Percentiles rank a stretch among this genome's conserved stretches.
Conservation (phyloP, 768 basidiomycete species). For the Cyclocybe cylindracea region DNA sequence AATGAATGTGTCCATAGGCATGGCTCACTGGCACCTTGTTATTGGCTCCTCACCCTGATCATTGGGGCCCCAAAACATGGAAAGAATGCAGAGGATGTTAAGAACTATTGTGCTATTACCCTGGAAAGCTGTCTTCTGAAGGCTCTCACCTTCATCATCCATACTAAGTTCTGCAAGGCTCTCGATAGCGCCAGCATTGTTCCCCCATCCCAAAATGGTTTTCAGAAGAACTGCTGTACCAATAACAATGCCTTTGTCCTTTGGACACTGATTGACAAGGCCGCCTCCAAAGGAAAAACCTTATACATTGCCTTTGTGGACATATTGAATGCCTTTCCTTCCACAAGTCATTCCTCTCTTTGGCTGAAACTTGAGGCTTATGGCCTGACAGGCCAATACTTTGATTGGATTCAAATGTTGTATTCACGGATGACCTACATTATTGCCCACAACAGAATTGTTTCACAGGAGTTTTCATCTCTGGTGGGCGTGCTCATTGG, state of each 20-base stretch:
- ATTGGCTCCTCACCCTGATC: neutral
- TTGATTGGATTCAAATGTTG: neutral
- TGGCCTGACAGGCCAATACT: too few species aligned
- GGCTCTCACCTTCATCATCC: neutral
- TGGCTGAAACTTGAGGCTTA: too few species aligned
- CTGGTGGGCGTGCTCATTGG: neutral
- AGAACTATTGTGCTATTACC: neutral
- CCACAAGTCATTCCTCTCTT: too few species aligned
- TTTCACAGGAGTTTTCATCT: neutral
- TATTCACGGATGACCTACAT: neutral
- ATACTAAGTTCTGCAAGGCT: neutral
- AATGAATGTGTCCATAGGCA: neutral
- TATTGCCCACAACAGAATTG: too few species aligned
- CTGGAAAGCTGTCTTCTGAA: neutral
- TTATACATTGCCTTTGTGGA: neutral
- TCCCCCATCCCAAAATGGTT: neutral
- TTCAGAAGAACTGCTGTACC: neutral
- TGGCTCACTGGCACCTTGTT: neutral
- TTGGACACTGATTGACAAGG: too few species aligned
- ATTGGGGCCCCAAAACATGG: neutral
- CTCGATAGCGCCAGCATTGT: neutral
- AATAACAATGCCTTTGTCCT: too few species aligned
- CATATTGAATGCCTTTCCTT: neutral
- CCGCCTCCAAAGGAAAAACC: too few species aligned
- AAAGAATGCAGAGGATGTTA: too few species aligned